Evolutionary conservation across 2,329 filamentous ascomycete species (phyloP).

Genomic region (Cladophialophora bantiana): DNA sequence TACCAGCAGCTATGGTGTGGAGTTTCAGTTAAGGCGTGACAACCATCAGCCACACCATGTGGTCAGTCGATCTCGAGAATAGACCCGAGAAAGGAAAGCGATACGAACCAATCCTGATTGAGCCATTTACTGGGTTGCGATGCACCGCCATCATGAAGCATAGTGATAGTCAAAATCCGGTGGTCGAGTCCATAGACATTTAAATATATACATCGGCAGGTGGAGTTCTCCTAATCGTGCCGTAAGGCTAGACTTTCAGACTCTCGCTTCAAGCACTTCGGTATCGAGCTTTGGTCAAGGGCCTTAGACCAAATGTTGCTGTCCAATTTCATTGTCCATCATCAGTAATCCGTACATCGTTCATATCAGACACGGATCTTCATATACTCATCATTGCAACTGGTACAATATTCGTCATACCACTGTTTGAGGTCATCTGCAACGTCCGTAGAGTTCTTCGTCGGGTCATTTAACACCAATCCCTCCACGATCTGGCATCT

Average conservation of each 20-base stretch:
- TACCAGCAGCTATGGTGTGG: background rate
- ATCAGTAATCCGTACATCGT: background rate
- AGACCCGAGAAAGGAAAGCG: background rate
- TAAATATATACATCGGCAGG: background rate
- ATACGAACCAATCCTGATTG: constrained; percentile 2
- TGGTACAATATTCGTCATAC: constrained; percentile 68
- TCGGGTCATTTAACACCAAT: constrained; percentile 50
- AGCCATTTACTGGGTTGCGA: background rate
- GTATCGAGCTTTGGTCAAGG: too few species aligned
- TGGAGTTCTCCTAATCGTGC: background rate
- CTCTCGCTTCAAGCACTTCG: background rate
- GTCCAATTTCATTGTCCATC: background rate
- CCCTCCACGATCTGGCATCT: constrained; percentile 72
- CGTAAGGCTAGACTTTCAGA: background rate
- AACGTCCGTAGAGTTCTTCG: constrained; percentile 39
- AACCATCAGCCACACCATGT: background rate
- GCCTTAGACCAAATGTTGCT: background rate
- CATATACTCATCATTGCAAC: constrained; percentile 54
- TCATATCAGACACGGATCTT: constrained; percentile 28
- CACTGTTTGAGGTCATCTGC: constrained; percentile 49
- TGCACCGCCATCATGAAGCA: background rate
- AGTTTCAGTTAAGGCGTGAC: background rate
- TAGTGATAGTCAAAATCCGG: background rate
- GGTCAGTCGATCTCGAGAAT: background rate
- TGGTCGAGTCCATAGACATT: background rate